Evolutionary conservation across 2,329 filamentous ascomycete species (phyloP).

Genomic region (Trichoderma sp.): DNA sequence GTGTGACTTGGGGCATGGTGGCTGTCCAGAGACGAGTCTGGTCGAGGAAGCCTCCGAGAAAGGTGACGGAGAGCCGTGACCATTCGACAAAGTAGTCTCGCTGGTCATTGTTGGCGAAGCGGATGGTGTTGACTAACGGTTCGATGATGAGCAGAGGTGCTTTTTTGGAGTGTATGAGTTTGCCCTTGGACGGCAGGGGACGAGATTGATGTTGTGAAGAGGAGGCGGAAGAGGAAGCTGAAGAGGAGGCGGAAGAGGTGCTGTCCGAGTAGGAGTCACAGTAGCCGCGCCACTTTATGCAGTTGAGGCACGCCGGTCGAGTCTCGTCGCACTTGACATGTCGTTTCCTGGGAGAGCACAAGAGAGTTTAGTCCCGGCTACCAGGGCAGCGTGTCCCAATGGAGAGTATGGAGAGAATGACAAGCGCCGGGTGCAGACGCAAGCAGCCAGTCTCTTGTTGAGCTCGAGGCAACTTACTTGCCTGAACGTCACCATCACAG

Average conservation of each 20-base stretch:
- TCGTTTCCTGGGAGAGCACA: constrained; percentile 39
- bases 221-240: constrained; percentile 9
- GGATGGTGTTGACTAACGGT: constrained; percentile 40
- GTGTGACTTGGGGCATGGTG: constrained; percentile 46
- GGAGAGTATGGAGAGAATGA: neutral
- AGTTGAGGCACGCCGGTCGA: constrained; percentile 46
- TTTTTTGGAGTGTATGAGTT: constrained; percentile 40
- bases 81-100: constrained; percentile 45
- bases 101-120: constrained; percentile 42
- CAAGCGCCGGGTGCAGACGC: neutral
- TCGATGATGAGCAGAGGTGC: constrained; percentile 39
- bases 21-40: constrained; percentile 44
- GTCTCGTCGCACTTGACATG: constrained; percentile 50
- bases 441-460: neutral
- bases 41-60: constrained; percentile 42
- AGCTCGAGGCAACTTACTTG: constrained; percentile 38
- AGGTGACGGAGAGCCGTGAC: constrained; percentile 41
- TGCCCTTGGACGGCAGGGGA: constrained; percentile 29
- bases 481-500: constrained; percentile 31
- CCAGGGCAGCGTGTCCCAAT: neutral
- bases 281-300: constrained; percentile 47
- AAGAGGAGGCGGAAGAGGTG: neutral
- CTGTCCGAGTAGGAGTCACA: constrained; percentile 42
- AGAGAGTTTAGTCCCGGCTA: neutral
- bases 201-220: constrained; percentile 18